Conservation (phyloP, 2,329 filamentous ascomycete genomes). For the Didymella lethalis region DNA sequence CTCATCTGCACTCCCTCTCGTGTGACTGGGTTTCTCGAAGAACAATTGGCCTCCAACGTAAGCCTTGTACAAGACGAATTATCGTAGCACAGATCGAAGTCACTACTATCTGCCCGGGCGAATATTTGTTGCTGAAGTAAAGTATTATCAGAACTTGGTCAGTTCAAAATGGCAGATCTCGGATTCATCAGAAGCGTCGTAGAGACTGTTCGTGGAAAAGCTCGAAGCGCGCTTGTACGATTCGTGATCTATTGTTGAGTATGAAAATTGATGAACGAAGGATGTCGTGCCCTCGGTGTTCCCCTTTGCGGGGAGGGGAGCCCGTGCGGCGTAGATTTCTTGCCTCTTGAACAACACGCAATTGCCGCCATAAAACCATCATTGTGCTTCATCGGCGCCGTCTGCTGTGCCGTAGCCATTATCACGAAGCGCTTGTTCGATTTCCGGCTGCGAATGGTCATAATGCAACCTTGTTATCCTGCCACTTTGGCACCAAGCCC, state of each 20-base stretch:
- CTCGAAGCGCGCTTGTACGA: background rate
- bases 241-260: background rate
- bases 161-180: background rate
- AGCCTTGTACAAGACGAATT: background rate
- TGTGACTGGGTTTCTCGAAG: background rate
- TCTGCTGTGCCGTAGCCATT: conserved; percentile 14
- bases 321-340: conserved; percentile 4
- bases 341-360: background rate
- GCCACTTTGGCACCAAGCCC: conserved; percentile 24
- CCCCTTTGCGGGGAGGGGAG: background rate
- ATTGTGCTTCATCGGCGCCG: background rate
- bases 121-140: background rate
- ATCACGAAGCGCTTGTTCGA: conserved; percentile 15
- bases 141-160: background rate
- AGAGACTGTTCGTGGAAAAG: background rate
- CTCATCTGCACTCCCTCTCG: background rate
- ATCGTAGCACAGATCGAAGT: background rate
- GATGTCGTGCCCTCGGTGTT: conserved; percentile 1
- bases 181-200: too few relatives aligned
- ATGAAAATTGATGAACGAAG: background rate
- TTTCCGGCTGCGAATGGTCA: conserved; percentile 21
- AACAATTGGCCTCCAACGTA: background rate
- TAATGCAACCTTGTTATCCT: conserved; percentile 29
- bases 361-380: conserved; percentile 2
- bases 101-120: background rate